Conservation (phyloP, 805 yeast species). For the Peterozyma toletana region DNA sequence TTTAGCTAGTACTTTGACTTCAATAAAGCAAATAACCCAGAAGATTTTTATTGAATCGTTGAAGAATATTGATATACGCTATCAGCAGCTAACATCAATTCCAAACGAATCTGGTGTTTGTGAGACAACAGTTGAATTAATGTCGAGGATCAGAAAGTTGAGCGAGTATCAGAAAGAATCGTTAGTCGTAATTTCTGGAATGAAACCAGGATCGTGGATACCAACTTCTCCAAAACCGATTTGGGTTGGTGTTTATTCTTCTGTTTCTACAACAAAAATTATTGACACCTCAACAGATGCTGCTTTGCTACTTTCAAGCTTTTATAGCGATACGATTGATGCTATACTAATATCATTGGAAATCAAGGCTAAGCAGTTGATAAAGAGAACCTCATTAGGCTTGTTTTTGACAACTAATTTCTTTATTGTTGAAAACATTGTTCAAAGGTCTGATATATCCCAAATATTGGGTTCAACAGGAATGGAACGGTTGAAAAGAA, state of each 20-base stretch:
- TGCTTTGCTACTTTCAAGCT: constrained; percentile 52
- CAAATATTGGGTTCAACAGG: constrained; percentile 55
- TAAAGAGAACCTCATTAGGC: constrained; percentile 52
- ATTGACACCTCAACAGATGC: constrained; percentile 31
- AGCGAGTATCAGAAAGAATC: constrained; percentile 56
- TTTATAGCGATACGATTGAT: constrained; percentile 73
- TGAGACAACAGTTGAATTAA: constrained; percentile 64
- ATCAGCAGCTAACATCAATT: constrained; percentile 31
- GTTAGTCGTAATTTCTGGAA: constrained; percentile 36
- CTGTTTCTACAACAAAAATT: constrained; percentile 34
- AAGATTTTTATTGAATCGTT: constrained; percentile 51
- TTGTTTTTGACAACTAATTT: constrained; percentile 64
- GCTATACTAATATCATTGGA: constrained; percentile 61
- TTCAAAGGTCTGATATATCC: constrained; percentile 51
- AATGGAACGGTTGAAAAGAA: constrained; percentile 50
- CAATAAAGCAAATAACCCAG: constrained; percentile 18
- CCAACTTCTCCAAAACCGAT: constrained; percentile 45
- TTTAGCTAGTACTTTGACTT: constrained; percentile 11
- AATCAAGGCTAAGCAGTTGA: constrained; percentile 37
- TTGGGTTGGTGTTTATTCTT: constrained; percentile 41
- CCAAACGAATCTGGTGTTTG: constrained; percentile 60
- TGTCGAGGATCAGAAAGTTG: constrained; percentile 59
- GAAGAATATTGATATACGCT: constrained; percentile 42
- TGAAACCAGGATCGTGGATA: constrained; percentile 64
- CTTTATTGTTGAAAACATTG: constrained; percentile 66